Evolutionary conservation across 331 rosid genomes (phyloP).

Genomic region (Prunus yedoensis): DNA sequence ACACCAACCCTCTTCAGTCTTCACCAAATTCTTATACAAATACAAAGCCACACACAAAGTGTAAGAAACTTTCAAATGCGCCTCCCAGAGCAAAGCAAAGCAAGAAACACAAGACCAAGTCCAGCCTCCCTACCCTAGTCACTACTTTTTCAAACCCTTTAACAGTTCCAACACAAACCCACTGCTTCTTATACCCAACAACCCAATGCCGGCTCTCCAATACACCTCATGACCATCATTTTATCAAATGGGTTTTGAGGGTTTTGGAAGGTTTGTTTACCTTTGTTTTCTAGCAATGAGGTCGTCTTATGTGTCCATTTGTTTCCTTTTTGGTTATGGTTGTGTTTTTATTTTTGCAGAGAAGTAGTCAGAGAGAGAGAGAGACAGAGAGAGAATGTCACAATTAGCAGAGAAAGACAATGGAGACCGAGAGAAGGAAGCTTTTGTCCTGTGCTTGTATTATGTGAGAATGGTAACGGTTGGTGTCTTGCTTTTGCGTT

Average conservation of each 20-base stretch:
- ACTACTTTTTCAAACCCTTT: conserved; percentile 10
- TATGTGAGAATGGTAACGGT: neutral
- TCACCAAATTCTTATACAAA: conserved; percentile 10
- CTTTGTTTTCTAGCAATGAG: too few species aligned
- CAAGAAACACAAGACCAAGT: conserved; percentile 32
- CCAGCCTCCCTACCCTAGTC: conserved; percentile 9
- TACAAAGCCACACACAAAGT: neutral
- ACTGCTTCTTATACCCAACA: neutral
- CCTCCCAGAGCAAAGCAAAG: conserved; percentile 6
- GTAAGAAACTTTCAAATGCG: conserved; percentile 41
- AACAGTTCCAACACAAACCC: conserved; percentile 12
- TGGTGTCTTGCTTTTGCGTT: too few species aligned
- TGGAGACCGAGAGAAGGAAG: neutral
- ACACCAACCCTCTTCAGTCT: conserved; percentile 30
- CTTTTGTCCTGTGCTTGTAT: neutral
- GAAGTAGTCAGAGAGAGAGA: neutral
- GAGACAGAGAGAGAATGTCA: neutral
- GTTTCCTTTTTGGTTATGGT: too few species aligned
- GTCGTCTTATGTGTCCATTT: too few species aligned
- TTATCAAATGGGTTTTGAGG: neutral
- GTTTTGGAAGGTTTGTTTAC: conserved; percentile 1
- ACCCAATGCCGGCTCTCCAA: conserved; percentile 30
- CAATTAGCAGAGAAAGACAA: neutral
- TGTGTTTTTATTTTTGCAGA: neutral
- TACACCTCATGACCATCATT: too few species aligned